phyloP scores from a whole-genome alignment of 768 basidiomycete species.

The Lactifluus subvellereus region DNA sequence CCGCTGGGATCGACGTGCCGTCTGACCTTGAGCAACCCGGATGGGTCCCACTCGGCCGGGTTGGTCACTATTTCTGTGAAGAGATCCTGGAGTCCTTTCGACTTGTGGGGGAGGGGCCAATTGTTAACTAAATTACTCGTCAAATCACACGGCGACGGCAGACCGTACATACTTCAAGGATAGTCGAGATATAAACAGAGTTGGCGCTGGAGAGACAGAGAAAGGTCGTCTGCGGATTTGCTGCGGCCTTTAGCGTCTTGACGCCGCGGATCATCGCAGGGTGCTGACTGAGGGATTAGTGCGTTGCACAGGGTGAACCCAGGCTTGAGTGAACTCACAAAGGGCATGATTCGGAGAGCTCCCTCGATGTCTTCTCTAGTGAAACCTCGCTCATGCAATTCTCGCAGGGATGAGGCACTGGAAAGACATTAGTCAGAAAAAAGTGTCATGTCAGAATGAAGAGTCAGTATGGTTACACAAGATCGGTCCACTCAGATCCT shows the following conservation, averaged over 20 bases:
- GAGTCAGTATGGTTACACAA: slow-evolving; percentile 56
- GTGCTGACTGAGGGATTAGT: slow-evolving; percentile 54
- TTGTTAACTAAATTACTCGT: not conserved
- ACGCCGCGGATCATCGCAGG: slow-evolving; percentile 93
- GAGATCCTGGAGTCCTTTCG: slow-evolving; percentile 62
- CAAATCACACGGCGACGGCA: not conserved
- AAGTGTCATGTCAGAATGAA: not conserved
- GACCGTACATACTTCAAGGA: slow-evolving; percentile 55
- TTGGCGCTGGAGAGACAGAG: slow-evolving; percentile 95
- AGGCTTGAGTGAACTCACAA: slow-evolving; percentile 47
- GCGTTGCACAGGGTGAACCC: not conserved
- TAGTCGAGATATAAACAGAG: slow-evolving; percentile 83
- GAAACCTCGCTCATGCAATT: slow-evolving; percentile 64
- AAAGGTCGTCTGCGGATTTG: slow-evolving; percentile 66
- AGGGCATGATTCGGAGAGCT: slow-evolving; percentile 77
- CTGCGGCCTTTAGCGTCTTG: slow-evolving; percentile 59
- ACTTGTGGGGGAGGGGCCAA: slow-evolving; percentile 35
- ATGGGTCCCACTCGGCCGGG: slow-evolving; percentile 74
- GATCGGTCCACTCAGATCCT: slow-evolving; percentile 85
- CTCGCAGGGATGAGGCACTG: slow-evolving; percentile 52
- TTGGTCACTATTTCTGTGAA: slow-evolving; percentile 91
- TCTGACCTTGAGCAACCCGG: slow-evolving; percentile 66
- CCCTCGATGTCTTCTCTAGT: slow-evolving; percentile 70
- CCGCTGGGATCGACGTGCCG: slow-evolving; percentile 70
- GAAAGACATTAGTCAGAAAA: slow-evolving; percentile 9